A percentile compares a stretch with the other conserved stretches of the same genome.
Evolutionary conservation across 192 early-diverging fungal species (phyloP).

Genomic region (Backusella sp.): DNA sequence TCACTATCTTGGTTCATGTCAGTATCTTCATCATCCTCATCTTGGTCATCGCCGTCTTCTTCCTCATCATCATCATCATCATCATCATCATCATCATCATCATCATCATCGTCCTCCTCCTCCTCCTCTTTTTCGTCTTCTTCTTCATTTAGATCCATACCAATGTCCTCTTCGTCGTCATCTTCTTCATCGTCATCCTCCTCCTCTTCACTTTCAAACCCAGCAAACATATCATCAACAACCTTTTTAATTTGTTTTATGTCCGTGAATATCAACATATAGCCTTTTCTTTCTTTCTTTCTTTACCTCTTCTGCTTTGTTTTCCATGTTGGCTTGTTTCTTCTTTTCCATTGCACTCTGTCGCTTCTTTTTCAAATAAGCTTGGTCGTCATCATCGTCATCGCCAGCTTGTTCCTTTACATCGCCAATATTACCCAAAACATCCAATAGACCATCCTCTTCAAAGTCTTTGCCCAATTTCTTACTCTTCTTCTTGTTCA

Average conservation of each 20-base stretch:
- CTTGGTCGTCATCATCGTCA: slow-evolving; percentile 37
- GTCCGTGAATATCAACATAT: not conserved
- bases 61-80: not conserved
- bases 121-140: slow-evolving; percentile 24
- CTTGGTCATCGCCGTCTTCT: slow-evolving; percentile 18
- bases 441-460: slow-evolving; percentile 51
- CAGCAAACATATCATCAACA: slow-evolving; percentile 27
- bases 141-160: slow-evolving; percentile 16
- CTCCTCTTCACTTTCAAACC: slow-evolving; percentile 1
- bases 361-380: slow-evolving; percentile 29
- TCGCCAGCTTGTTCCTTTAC: slow-evolving; percentile 15
- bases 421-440: slow-evolving; percentile 37
- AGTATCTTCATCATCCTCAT: slow-evolving; percentile 23
- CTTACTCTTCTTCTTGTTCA: slow-evolving; percentile 43
- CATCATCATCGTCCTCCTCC: slow-evolving; percentile 22
- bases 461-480: slow-evolving; percentile 48
- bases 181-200: not conserved
- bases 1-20: slow-evolving; percentile 7
- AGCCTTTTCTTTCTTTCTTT: not conserved
- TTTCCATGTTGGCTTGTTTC: slow-evolving; percentile 25
- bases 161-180: slow-evolving; percentile 18
- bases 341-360: slow-evolving; percentile 22
- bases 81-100: not conserved
- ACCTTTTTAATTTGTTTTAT: slow-evolving; percentile 1
- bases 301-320: slow-evolving; percentile 37